A percentile compares a stretch with the other conserved stretches of the same genome.
Conservation (phyloP, 2,329 filamentous ascomycete genomes). For the Paraconiothyrium sp. region DNA sequence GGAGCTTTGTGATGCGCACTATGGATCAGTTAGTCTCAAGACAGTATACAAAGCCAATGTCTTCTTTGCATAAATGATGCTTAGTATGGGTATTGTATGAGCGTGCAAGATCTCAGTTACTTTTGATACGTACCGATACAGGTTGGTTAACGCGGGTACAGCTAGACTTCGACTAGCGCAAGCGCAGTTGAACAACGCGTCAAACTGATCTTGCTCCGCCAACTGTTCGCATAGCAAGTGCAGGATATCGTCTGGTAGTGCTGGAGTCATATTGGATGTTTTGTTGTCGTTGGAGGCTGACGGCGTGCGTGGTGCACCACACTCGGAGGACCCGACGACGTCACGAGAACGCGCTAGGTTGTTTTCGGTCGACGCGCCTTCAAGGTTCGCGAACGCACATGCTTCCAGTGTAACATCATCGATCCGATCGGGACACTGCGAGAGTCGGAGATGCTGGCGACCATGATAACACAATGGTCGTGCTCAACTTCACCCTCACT, state of each 20-base stretch:
- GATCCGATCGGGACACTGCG: neutral
- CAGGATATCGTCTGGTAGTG: conserved; percentile 67
- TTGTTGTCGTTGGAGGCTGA: conserved; percentile 20
- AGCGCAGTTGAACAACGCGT: conserved; percentile 68
- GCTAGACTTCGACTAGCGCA: conserved; percentile 66
- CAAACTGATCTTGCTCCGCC: conserved; percentile 64
- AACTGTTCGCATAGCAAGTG: conserved; percentile 70
- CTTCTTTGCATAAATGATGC: neutral
- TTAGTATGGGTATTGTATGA: neutral
- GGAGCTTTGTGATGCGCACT: conserved; percentile 57
- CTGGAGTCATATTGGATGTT: conserved; percentile 34
- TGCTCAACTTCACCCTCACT: conserved; percentile 74
- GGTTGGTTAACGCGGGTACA: conserved; percentile 65
- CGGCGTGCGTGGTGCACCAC: conserved; percentile 5
- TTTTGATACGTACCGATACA: conserved; percentile 65
- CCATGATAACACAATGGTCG: conserved; percentile 49
- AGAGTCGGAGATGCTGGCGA: conserved; percentile 6
- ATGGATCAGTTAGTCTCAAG: conserved; percentile 5
- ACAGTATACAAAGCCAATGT: neutral
- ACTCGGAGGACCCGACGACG: conserved; percentile 18
- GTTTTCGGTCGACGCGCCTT: conserved; percentile 35
- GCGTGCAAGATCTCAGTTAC: neutral
- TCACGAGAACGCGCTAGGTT: conserved; percentile 24
- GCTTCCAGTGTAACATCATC: conserved; percentile 19
- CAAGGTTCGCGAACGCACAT: conserved; percentile 15